These are phyloP conservation scores for Panicum miliaceum DNA, from an alignment of 176 grass and related monocot species.

Conservation along the genomic window DNA sequence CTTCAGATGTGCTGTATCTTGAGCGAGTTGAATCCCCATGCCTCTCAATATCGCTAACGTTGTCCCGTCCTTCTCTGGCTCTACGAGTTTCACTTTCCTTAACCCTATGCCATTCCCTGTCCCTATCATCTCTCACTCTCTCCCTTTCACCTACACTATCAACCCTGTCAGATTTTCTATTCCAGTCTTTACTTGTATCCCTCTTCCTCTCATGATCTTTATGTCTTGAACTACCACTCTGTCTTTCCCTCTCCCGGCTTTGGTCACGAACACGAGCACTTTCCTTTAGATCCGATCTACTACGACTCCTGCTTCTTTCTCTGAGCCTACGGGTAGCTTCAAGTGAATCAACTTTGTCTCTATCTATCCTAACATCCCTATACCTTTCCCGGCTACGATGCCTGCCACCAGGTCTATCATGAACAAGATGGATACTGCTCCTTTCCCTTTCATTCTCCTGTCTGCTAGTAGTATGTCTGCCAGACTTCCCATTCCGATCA, in stretches of 20 bases:
- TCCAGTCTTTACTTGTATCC: constrained; percentile 50
- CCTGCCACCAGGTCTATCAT: constrained; percentile 49
- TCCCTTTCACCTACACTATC: constrained; percentile 46
- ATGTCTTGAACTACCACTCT: constrained; percentile 56
- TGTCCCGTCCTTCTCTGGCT: constrained; percentile 51
- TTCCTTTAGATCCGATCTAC: constrained; percentile 57
- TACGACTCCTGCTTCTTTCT: constrained; percentile 67
- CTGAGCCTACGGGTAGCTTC: constrained; percentile 47
- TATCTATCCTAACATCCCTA: constrained; percentile 46
- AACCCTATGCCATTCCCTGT: constrained; percentile 51
- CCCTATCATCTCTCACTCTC: constrained; percentile 51
- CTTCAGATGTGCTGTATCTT: constrained; percentile 48
- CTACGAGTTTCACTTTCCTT: constrained; percentile 44
- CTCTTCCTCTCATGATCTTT: constrained; percentile 54
- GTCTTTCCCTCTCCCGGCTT: constrained; percentile 63
- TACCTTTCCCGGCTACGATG: constrained; percentile 49
- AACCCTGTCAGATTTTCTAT: constrained; percentile 53
- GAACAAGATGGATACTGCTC: constrained; percentile 31
- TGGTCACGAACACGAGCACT: constrained; percentile 30
- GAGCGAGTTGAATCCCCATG: constrained; percentile 51
- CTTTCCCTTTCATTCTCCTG: constrained; percentile 54
- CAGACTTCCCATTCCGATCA: constrained; percentile 41
- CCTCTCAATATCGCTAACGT: constrained; percentile 46
- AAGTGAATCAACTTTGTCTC: constrained; percentile 45
- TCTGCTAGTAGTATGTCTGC: constrained; percentile 30